Base-by-base conservation (phyloP, 176 grass and related monocot genomes). In the Oryza rufipogon region DNA sequence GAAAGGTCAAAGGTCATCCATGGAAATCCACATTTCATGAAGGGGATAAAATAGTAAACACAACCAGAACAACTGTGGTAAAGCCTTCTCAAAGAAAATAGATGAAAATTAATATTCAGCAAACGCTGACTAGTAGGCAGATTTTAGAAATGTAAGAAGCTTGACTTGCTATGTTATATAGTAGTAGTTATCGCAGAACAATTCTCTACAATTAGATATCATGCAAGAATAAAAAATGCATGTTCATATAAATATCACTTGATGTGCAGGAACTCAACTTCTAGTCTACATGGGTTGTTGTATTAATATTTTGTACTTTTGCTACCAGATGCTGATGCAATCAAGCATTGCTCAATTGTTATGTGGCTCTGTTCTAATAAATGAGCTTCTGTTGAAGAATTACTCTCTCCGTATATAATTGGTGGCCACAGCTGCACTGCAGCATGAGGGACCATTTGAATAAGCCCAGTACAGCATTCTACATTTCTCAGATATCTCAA, bases 381-480 rank as follows among this genome's bases (percentile, higher is more conserved):
- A 64, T 64, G n/a, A 26, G n/a, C 22, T 65, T 22, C 38, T 44
- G 14, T 72, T 61, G 68, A 72, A 56, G 22, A 46, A 5, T 56
- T 56, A 6, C 20, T 52, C 20, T 52, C 4, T 54, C 64, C 15
- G 4, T 49, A 14, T 49, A 9, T 34, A 76, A 25, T 23, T 33
- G 25, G 28, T 14, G 3, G 39, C 22, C 36, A 14, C 34, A 58
- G 28, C 0, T 56, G 48, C 15, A 56, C 11, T 12, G 17, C 68
- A 42, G 36, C 7, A 70, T 19, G n/a, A 42, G 33, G 33, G 33
- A 41, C 82, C 46, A 66, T 52, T 52, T 75, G 46, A 77, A 77
- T 20, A 23, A 68, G 32, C 65, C 4, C 47, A 68, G 15, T 45
- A 71, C 2, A 28, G 49, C 14, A 14, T 47, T 25, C 7, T 17